Conservation (phyloP, 352 stramenopile genomes). For the Lagenidium sp. region DNA sequence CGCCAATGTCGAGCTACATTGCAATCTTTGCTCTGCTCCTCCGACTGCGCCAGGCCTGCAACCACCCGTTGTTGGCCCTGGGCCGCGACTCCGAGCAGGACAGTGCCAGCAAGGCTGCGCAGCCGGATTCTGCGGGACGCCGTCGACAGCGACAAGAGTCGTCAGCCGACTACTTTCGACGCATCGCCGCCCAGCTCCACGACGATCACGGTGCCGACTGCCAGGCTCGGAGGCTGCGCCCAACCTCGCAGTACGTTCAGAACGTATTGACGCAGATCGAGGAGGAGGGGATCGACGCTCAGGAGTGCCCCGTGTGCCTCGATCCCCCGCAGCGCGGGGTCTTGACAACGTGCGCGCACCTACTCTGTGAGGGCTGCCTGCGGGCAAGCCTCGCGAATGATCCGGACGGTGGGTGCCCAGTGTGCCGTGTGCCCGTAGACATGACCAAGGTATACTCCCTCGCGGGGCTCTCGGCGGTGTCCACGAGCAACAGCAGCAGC, state of each 20-base stretch:
- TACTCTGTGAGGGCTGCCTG: conserved; percentile 78
- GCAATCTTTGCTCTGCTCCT: conserved; percentile 86
- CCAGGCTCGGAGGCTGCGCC: conserved; percentile 4
- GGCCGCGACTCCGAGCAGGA: conserved; percentile 40
- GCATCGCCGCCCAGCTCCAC: conserved; percentile 43
- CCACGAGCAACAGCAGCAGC: background rate
- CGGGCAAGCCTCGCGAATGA: conserved; percentile 46
- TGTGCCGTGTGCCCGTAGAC: conserved; percentile 63
- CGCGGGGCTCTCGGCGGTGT: background rate
- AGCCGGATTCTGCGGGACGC: too few relatives aligned
- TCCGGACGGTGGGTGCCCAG: conserved; percentile 56
- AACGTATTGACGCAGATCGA: conserved; percentile 74
- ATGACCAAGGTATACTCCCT: conserved; percentile 47
- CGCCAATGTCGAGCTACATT: conserved; percentile 72
- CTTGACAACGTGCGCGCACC: conserved; percentile 78
- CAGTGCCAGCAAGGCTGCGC: conserved; percentile 15
- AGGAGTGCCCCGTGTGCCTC: conserved; percentile 84
- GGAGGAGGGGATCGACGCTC: conserved; percentile 53
- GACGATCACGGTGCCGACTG: conserved; percentile 26
- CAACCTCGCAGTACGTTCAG: conserved; percentile 33
- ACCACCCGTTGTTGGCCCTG: conserved; percentile 84
- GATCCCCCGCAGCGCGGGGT: conserved; percentile 60
- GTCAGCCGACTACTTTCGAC: conserved; percentile 46
- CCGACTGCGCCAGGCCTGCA: conserved; percentile 82
- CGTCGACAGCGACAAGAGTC: conserved; percentile 38